Conservation (phyloP, 768 basidiomycete genomes). For the Butyriboletus loyo region DNA sequence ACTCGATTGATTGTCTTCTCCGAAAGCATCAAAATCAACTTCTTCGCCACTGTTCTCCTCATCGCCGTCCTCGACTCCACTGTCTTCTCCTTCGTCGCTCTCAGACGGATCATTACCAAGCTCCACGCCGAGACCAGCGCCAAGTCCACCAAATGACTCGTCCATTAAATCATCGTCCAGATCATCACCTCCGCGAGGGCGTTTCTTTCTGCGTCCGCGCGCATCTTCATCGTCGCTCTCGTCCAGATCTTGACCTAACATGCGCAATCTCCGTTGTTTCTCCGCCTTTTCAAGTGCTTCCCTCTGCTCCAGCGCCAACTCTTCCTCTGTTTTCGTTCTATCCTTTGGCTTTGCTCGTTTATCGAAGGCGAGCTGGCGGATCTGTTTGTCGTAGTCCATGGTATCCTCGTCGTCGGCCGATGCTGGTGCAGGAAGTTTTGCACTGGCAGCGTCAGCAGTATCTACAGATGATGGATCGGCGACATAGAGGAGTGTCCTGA, state of each 20-base stretch:
- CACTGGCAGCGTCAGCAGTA: slow-evolving; percentile 16
- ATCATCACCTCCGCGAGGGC: slow-evolving; percentile 76
- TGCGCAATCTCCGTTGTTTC: slow-evolving; percentile 68
- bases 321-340: slow-evolving; percentile 94
- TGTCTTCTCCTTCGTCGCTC: slow-evolving; percentile 30
- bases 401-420: slow-evolving; percentile 22
- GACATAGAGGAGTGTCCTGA: slow-evolving; percentile 71
- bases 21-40: slow-evolving; percentile 32
- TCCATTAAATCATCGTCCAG: slow-evolving; percentile 80
- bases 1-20: slow-evolving; percentile 34
- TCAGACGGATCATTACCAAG: slow-evolving; percentile 39
- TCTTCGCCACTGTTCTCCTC: slow-evolving; percentile 29
- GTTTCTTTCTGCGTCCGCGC: slow-evolving; percentile 44
- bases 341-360: slow-evolving; percentile 92
- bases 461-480: slow-evolving; percentile 47
- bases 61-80: slow-evolving; percentile 33
- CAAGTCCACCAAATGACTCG: slow-evolving; percentile 34
- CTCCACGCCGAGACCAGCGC: slow-evolving; percentile 37
- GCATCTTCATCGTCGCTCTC: slow-evolving; percentile 59
- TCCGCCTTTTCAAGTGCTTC: slow-evolving; percentile 86
- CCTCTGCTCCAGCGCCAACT: slow-evolving; percentile 84
- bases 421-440: neutral
- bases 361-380: slow-evolving; percentile 91
- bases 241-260: slow-evolving; percentile 76
- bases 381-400: slow-evolving; percentile 86